Evolutionary conservation across 2,329 filamentous ascomycete genomes (phyloP).

Genomic region (Coleophoma cylindrospora): DNA sequence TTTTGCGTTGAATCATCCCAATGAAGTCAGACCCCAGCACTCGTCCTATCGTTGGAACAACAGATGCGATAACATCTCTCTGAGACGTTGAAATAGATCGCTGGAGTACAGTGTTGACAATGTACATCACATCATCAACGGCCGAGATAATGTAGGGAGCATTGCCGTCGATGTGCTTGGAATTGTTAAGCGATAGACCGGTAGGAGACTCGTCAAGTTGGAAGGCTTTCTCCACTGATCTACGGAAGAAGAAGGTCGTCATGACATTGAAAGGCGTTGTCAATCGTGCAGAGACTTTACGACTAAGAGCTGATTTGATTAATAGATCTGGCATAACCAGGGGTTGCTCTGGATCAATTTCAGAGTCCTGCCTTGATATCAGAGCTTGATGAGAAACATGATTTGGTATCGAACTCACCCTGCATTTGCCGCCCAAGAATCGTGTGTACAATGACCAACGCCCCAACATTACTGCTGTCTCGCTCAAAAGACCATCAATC

Average conservation of each 20-base stretch:
- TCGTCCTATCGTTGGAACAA: slow-evolving; percentile 72
- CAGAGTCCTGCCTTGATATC: slow-evolving; percentile 38
- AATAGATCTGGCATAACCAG: slow-evolving; percentile 70
- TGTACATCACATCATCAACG: slow-evolving; percentile 99
- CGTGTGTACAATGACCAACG: slow-evolving; percentile 90
- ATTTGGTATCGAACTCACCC: slow-evolving; percentile 44
- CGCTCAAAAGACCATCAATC: slow-evolving; percentile 79
- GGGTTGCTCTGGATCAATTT: slow-evolving; percentile 45
- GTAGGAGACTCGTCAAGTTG: slow-evolving; percentile 86
- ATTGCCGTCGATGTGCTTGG: slow-evolving; percentile 67
- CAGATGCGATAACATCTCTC: slow-evolving; percentile 67
- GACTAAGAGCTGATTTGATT: slow-evolving; percentile 70
- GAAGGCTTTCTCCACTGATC: slow-evolving; percentile 96
- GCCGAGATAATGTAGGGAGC: slow-evolving; percentile 90
- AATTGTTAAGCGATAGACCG: slow-evolving; percentile 72
- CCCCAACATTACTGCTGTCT: slow-evolving; percentile 87
- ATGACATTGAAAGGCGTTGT: slow-evolving; percentile 81
- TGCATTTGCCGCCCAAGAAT: slow-evolving; percentile 83
- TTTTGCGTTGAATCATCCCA: slow-evolving; percentile 94
- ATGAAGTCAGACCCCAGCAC: slow-evolving; percentile 88
- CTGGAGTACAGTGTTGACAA: slow-evolving; percentile 87
- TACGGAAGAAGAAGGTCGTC: slow-evolving; percentile 94
- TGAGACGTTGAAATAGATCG: slow-evolving; percentile 85
- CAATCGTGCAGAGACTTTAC: slow-evolving; percentile 72
- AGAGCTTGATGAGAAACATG: no score